phyloP scores from a whole-genome alignment of 83 land plant genomes.

The Picea engelmannii region DNA sequence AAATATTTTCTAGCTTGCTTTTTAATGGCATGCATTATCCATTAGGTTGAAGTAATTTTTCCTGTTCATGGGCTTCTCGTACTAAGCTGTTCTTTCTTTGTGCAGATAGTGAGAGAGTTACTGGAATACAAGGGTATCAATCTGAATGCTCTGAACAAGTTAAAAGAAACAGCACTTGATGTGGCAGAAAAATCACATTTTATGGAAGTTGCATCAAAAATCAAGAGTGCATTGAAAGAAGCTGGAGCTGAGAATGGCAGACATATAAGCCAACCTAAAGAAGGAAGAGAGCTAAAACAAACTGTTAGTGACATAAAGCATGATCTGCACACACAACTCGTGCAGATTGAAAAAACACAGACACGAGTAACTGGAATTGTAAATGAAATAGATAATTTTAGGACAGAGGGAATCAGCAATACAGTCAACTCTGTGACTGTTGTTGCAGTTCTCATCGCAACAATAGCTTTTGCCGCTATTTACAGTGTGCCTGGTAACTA shows the following conservation, averaged over 20 bases:
- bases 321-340: conserved; percentile 37
- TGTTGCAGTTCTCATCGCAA: conserved; percentile 45
- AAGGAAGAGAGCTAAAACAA: conserved; percentile 32
- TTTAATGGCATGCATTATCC: too few species aligned
- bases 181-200: conserved; percentile 25
- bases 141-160: conserved; percentile 33
- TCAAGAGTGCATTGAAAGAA: conserved; percentile 16
- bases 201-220: conserved; percentile 22
- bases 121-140: conserved; percentile 23
- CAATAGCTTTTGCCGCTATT: conserved; percentile 46
- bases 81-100: background rate
- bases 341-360: conserved; percentile 36
- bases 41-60: background rate
- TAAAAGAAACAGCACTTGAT: conserved; percentile 32
- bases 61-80: background rate
- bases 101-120: conserved; percentile 28
- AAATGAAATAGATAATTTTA: conserved; percentile 26
- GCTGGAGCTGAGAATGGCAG: conserved; percentile 21
- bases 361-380: conserved; percentile 24
- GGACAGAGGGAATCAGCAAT: conserved; percentile 34
- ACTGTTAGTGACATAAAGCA: conserved; percentile 48
- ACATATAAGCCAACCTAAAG: conserved; percentile 4
- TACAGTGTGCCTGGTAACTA: conserved; percentile 35
- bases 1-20: background rate
- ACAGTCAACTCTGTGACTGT: conserved; percentile 39